Evolutionary conservation across 108 stramenopile genomes (phyloP).

Genomic region (Nitzschia sp.): DNA sequence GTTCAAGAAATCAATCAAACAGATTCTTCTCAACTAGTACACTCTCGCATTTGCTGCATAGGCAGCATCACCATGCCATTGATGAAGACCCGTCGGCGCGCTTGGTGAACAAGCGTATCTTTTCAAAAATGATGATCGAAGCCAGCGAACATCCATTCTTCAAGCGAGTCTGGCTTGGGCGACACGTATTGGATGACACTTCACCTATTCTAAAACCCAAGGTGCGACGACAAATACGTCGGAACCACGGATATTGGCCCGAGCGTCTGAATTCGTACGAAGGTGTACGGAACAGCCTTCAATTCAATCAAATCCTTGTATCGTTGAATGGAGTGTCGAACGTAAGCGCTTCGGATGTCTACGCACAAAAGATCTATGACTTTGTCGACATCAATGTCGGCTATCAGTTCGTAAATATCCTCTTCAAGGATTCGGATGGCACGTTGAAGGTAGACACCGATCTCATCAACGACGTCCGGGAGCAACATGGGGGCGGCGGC

Average conservation of each 20-base stretch:
- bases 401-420: conserved; percentile 70
- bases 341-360: conserved; percentile 62
- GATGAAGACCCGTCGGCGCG: conserved; percentile 52
- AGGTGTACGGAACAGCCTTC: conserved; percentile 52
- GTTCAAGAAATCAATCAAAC: background rate
- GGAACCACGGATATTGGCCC: conserved; percentile 74
- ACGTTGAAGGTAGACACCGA: conserved; percentile 52
- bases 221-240: conserved; percentile 52
- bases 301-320: conserved; percentile 79
- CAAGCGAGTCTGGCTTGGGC: conserved; percentile 75
- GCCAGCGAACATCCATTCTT: conserved; percentile 78
- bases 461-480: conserved; percentile 62
- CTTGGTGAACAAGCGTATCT: conserved; percentile 54
- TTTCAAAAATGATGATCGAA: conserved; percentile 70
- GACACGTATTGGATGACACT: conserved; percentile 69
- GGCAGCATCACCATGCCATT: conserved; percentile 25
- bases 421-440: conserved; percentile 50
- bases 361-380: conserved; percentile 84
- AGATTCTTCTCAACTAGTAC: background rate
- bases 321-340: conserved; percentile 76
- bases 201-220: conserved; percentile 67
- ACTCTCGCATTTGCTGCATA: background rate
- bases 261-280: conserved; percentile 48
- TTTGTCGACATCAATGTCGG: conserved; percentile 74
- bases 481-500: conserved; percentile 56